A percentile compares a stretch with the other conserved stretches of the same genome.
phyloP scores from a whole-genome alignment of 495 filamentous ascomycete species.

The Zalerion maritima region DNA sequence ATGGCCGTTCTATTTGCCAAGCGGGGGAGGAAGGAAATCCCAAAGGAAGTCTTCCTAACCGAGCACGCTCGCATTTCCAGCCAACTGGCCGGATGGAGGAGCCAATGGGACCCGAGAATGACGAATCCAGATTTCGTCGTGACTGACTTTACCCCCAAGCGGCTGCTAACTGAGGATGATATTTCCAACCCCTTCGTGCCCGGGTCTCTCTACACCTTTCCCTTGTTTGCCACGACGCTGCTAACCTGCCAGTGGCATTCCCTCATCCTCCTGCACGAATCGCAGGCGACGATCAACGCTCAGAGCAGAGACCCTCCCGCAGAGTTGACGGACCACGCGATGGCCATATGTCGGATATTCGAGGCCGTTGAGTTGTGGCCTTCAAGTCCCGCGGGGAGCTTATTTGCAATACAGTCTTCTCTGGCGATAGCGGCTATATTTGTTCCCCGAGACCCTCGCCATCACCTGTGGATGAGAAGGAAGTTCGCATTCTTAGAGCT shows the following conservation, averaged over 20 bases:
- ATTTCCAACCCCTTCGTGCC: conserved; percentile 59
- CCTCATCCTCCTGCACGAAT: conserved; percentile 65
- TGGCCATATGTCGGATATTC: conserved; percentile 58
- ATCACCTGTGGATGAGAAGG: conserved; percentile 71
- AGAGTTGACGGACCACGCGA: conserved; percentile 45
- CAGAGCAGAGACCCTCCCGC: conserved; percentile 32
- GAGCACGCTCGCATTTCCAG: conserved; percentile 44
- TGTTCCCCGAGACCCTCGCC: conserved; percentile 52
- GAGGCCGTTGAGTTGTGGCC: conserved; percentile 66
- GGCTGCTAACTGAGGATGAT: conserved; percentile 40
- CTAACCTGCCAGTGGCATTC: conserved; percentile 64
- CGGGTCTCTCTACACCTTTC: conserved; percentile 48
- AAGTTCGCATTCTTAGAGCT: conserved; percentile 69
- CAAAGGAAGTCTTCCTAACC: conserved; percentile 45
- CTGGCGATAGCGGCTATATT: conserved; percentile 66
- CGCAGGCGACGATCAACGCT: conserved; percentile 46
- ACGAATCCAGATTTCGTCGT: conserved; percentile 43
- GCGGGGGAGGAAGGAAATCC: conserved; percentile 45
- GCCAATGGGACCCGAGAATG: conserved; percentile 42
- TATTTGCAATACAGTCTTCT: conserved; percentile 60
- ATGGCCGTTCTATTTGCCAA: conserved; percentile 67
- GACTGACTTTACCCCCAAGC: conserved; percentile 37
- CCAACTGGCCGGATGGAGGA: conserved; percentile 40
- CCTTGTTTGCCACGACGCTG: conserved; percentile 56
- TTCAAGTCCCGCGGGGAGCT: conserved; percentile 48